These are phyloP conservation scores for Marsdenia floribunda DNA, from an alignment of 257 asterid genomes.

Conservation along the genomic window DNA sequence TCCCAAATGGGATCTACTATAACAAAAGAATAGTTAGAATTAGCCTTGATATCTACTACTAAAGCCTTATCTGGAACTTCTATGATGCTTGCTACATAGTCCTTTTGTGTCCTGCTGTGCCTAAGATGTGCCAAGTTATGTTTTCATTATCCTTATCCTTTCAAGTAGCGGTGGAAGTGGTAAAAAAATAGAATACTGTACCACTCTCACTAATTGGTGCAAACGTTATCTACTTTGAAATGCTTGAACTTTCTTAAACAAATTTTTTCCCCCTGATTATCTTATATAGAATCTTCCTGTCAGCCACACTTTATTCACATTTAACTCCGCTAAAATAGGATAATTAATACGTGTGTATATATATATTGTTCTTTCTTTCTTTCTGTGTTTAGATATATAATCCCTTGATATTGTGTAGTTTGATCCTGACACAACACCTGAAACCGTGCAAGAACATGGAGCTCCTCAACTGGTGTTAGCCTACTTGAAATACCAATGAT, in stretches of 20 bases:
- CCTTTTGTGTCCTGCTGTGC: neutral
- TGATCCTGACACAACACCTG: conserved; percentile 89
- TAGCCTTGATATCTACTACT: neutral
- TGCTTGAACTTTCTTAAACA: neutral
- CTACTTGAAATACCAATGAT: conserved; percentile 91
- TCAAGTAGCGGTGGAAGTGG: too few relatives aligned
- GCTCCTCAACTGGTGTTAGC: conserved; percentile 98
- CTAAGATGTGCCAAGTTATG: neutral
- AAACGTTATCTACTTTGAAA: neutral
- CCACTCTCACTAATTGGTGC: neutral
- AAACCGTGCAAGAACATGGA: conserved; percentile 73
- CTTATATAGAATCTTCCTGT: neutral
- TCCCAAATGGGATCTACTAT: neutral
- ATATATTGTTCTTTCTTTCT: neutral
- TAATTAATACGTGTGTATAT: too few relatives aligned
- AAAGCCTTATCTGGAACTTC: neutral
- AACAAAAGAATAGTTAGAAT: neutral
- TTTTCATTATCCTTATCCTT: neutral
- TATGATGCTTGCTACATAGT: neutral
- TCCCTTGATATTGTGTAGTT: conserved; percentile 43
- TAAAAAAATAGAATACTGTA: neutral
- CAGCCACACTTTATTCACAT: too few relatives aligned
- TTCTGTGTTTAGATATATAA: conserved; percentile 13
- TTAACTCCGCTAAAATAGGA: too few relatives aligned
- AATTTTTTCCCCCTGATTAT: neutral